phyloP scores from a whole-genome alignment of 768 basidiomycete species.

The Calocybe cyanea region DNA sequence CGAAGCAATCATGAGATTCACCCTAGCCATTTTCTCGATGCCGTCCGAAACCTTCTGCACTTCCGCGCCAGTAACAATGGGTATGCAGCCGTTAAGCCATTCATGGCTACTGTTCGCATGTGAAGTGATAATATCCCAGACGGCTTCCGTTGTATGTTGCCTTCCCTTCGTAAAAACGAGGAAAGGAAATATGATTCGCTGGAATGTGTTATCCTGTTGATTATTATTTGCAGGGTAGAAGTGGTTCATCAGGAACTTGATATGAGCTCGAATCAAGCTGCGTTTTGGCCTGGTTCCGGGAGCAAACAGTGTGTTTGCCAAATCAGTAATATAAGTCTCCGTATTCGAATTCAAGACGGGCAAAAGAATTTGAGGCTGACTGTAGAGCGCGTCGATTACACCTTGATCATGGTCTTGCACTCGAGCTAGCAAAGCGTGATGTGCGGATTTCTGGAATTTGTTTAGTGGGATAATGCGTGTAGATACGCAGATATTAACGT shows the following conservation, averaged over 20 bases:
- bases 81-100: conserved; percentile 55
- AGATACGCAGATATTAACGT: conserved; percentile 10
- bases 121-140: conserved; percentile 62
- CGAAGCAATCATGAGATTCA: conserved; percentile 52
- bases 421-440: conserved; percentile 63
- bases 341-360: conserved; percentile 40
- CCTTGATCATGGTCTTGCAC: conserved; percentile 57
- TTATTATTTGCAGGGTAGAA: conserved; percentile 32
- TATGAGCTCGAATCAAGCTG: conserved; percentile 48
- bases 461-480: background rate
- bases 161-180: conserved; percentile 71
- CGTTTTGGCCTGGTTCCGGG: conserved; percentile 46
- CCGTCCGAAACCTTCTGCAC: conserved; percentile 27
- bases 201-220: conserved; percentile 34
- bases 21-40: conserved; percentile 41
- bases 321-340: conserved; percentile 40
- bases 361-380: conserved; percentile 40
- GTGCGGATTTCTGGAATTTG: conserved; percentile 45
- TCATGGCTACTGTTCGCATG: conserved; percentile 26
- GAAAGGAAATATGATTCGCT: conserved; percentile 64
- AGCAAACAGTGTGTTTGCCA: conserved; percentile 33
- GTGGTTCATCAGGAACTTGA: conserved; percentile 50
- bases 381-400: conserved; percentile 71
- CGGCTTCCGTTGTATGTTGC: conserved; percentile 58
- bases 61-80: conserved; percentile 33